Evolutionary conservation across 805 yeast genomes (phyloP).

Genomic region (Sporopachydermia lactativora): DNA sequence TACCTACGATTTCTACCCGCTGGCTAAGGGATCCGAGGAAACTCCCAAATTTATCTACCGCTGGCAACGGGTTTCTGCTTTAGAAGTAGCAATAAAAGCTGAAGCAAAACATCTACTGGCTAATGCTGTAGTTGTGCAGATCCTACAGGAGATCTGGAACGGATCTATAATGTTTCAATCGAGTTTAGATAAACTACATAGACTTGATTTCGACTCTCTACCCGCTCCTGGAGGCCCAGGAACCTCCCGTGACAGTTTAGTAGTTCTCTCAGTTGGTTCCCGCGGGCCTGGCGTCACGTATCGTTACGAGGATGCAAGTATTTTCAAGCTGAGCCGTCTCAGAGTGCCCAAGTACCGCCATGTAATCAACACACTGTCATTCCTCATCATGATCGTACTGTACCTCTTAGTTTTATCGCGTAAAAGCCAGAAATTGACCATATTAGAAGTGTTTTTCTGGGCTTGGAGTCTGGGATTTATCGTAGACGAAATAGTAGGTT

Average conservation of each 20-base stretch:
- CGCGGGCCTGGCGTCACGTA: constrained; percentile 22
- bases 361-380: constrained; percentile 16
- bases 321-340: constrained; percentile 23
- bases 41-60: constrained; percentile 13
- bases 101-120: constrained; percentile 37
- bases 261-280: constrained; percentile 15
- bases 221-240: constrained; percentile 3
- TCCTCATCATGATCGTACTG: constrained; percentile 17
- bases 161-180: constrained; percentile 32
- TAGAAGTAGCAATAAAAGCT: constrained; percentile 38
- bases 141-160: constrained; percentile 34
- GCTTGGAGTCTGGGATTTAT: constrained; percentile 31
- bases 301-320: constrained; percentile 19
- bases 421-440: constrained; percentile 8
- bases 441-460: constrained; percentile 27
- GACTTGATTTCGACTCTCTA: constrained; percentile 10
- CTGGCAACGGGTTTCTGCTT: constrained; percentile 28
- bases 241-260: constrained; percentile 15
- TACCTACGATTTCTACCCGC: constrained; percentile 31
- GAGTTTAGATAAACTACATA: constrained; percentile 21
- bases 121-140: constrained; percentile 34
- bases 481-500: constrained; percentile 30
- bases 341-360: constrained; percentile 25
- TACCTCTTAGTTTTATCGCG: constrained; percentile 16
- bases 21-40: constrained; percentile 22